phyloP scores from a whole-genome alignment of 2,329 filamentous ascomycete species.

The Amauroascus niger region DNA sequence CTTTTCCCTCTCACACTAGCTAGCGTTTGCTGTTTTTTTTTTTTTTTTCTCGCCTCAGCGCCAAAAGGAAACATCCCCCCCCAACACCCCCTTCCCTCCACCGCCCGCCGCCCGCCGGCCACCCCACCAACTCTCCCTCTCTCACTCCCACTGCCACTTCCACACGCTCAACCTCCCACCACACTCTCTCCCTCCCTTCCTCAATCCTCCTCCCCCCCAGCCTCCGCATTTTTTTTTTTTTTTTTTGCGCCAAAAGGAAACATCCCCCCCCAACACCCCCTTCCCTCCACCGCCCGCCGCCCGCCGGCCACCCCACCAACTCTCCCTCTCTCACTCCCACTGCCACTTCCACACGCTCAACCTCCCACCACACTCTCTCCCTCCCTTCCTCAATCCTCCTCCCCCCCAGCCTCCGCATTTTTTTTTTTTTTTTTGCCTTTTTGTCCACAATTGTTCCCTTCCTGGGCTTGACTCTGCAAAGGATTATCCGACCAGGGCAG shows the following conservation, averaged over 20 bases:
- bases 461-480: constrained; percentile 19
- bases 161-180: no score
- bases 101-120: background rate
- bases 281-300: background rate
- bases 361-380: no score
- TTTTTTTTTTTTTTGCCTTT: constrained; percentile 16
- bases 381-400: constrained; percentile 8
- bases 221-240: constrained; percentile 26
- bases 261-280: background rate
- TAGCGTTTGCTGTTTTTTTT: constrained; percentile 8
- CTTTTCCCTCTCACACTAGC: background rate
- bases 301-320: background rate
- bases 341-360: background rate
- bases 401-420: constrained; percentile 25
- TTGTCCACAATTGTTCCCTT: constrained; percentile 5
- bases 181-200: constrained; percentile 8
- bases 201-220: constrained; percentile 16
- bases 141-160: background rate
- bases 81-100: background rate
- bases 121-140: background rate
- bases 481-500: constrained; percentile 9
- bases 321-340: background rate
- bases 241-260: background rate
- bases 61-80: background rate
- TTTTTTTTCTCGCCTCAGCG: background rate